These are phyloP conservation scores for Crithidia expoeki DNA, from an alignment of 208 protist species.

Conservation along the genomic window DNA sequence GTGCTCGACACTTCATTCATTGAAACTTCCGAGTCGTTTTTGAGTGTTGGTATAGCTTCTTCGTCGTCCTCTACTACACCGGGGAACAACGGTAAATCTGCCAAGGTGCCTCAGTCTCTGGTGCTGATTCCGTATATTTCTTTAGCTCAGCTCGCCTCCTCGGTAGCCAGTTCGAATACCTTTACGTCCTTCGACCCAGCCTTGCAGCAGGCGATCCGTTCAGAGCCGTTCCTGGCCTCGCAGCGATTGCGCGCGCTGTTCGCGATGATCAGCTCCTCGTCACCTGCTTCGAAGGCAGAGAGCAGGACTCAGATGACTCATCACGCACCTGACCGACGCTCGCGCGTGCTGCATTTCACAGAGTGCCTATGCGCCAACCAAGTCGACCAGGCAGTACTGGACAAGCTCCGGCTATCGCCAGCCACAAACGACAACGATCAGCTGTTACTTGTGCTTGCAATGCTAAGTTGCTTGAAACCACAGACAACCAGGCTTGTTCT, in stretches of 20 bases:
- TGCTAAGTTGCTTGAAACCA: slow-evolving; percentile 57
- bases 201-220: slow-evolving; percentile 50
- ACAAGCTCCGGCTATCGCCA: slow-evolving; percentile 32
- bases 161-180: slow-evolving; percentile 33
- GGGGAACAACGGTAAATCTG: neutral
- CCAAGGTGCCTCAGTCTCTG: slow-evolving; percentile 25
- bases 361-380: slow-evolving; percentile 74
- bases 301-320: neutral
- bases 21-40: slow-evolving; percentile 75
- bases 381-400: slow-evolving; percentile 13
- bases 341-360: slow-evolving; percentile 78
- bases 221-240: slow-evolving; percentile 67
- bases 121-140: slow-evolving; percentile 67
- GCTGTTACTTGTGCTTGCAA: slow-evolving; percentile 68
- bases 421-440: slow-evolving; percentile 67
- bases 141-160: slow-evolving; percentile 64
- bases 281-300: neutral
- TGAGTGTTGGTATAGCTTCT: slow-evolving; percentile 58
- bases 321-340: neutral
- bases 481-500: slow-evolving; percentile 43
- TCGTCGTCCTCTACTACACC: neutral
- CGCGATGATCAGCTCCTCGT: slow-evolving; percentile 32
- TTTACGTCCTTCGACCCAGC: slow-evolving; percentile 68
- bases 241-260: slow-evolving; percentile 70
- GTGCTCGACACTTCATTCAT: slow-evolving; percentile 87